Evolutionary conservation across 2,329 filamentous ascomycete genomes (phyloP).

Genomic region (Tolypocladium endophyticum): DNA sequence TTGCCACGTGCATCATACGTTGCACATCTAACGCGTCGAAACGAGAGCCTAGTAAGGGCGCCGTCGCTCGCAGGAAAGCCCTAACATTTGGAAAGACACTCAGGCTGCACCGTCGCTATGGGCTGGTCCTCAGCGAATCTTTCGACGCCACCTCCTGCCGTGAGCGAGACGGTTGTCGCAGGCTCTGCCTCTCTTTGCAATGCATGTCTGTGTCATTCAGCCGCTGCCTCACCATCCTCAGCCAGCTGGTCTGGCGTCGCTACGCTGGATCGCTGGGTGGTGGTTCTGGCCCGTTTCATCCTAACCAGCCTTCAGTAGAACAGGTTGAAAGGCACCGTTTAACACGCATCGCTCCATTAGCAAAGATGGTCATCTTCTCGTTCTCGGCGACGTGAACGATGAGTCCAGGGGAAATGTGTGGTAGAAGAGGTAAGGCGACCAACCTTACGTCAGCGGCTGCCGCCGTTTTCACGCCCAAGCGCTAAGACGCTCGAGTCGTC

Average conservation of each 20-base stretch:
- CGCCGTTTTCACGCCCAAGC: not conserved
- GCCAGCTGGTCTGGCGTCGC: not conserved
- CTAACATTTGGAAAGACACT: not conserved
- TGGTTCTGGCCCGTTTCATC: not conserved
- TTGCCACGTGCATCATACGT: not conserved
- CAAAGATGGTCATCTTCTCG: not conserved
- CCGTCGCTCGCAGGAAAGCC: not conserved
- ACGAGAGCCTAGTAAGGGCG: not conserved
- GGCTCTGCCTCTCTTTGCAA: not conserved
- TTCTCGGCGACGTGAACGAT: not conserved
- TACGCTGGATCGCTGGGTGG: not conserved
- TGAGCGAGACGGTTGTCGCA: not conserved
- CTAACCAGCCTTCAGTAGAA: not conserved
- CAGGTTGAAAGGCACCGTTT: not conserved
- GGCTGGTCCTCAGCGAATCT: not conserved
- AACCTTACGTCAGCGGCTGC: not conserved
- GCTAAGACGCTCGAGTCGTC: not conserved
- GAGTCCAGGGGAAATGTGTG: not conserved
- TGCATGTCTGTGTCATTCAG: not conserved
- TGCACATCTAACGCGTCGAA: not conserved
- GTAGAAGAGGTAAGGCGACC: not conserved
- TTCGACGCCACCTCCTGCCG: not conserved
- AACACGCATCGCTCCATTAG: not conserved
- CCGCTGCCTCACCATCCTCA: too few relatives aligned
- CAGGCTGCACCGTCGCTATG: not conserved